A percentile compares a stretch with the other conserved stretches of the same genome.
Conservation (phyloP, 164 flowering plant species). For the Vitis rotundifolia region DNA sequence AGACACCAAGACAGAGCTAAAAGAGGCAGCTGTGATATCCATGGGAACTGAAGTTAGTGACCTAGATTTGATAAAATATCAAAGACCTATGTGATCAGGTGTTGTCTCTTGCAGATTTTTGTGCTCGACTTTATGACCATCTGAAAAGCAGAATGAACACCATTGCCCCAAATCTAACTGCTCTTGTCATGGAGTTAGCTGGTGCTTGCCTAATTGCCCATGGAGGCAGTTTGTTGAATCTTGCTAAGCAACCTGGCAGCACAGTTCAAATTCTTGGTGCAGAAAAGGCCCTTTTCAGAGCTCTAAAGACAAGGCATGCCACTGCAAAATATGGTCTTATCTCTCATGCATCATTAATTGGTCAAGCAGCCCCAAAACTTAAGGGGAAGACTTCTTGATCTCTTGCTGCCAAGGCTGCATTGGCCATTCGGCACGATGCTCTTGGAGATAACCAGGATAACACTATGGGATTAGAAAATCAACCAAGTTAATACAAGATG, state of each 20-base stretch:
- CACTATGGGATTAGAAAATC: slow-evolving; percentile 76
- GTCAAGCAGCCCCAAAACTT: slow-evolving; percentile 86
- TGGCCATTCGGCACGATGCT: slow-evolving; percentile 91
- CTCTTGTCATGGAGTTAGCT: slow-evolving; percentile 91
- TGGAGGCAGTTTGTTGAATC: slow-evolving; percentile 90
- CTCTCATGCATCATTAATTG: slow-evolving; percentile 91
- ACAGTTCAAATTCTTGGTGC: slow-evolving; percentile 95
- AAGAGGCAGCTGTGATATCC: slow-evolving; percentile 82
- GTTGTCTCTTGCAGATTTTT: slow-evolving; percentile 74
- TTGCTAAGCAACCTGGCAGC: slow-evolving; percentile 93
- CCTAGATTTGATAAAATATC: slow-evolving; percentile 77
- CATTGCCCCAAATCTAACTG: slow-evolving; percentile 88
- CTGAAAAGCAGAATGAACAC: slow-evolving; percentile 84
- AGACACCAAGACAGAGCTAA: slow-evolving; percentile 80
- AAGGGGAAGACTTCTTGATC: slow-evolving; percentile 91
- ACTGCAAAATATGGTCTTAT: slow-evolving; percentile 96
- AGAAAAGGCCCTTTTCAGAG: slow-evolving; percentile 93
- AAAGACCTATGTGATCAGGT: slow-evolving; percentile 87
- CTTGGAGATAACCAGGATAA: slow-evolving; percentile 78
- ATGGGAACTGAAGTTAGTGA: slow-evolving; percentile 96
- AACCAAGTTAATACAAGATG: slow-evolving; percentile 48
- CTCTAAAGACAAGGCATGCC: slow-evolving; percentile 87
- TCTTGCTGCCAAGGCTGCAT: slow-evolving; percentile 85
- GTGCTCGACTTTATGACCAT: slow-evolving; percentile 85
- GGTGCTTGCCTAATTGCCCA: slow-evolving; percentile 95